Evolutionary conservation across 2,329 filamentous ascomycete species (phyloP).

Genomic region (Podosphaera xanthii): DNA sequence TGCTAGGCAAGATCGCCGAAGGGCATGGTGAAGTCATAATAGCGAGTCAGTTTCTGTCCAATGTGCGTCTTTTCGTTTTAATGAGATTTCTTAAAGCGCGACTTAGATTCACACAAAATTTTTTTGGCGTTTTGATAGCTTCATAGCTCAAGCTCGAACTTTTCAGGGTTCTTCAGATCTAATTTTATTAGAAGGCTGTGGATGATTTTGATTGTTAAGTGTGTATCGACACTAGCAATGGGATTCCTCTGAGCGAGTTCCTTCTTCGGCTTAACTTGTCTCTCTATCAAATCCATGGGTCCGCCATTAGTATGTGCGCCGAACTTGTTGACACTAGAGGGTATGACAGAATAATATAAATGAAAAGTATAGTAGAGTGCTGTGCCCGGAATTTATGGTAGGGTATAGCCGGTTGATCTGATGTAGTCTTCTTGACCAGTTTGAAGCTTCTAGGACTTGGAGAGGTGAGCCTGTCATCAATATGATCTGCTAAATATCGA

Average conservation of each 20-base stretch:
- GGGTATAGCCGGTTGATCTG: background rate
- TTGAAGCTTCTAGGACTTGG: background rate
- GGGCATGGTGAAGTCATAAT: background rate
- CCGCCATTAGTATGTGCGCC: background rate
- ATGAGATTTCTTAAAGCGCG: background rate
- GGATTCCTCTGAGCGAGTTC: background rate
- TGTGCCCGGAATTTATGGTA: background rate
- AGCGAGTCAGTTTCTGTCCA: background rate
- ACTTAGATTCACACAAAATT: background rate
- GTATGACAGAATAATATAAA: too few species aligned
- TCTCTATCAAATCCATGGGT: background rate
- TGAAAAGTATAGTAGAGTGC: background rate
- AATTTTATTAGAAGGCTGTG: background rate
- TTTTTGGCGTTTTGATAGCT: background rate
- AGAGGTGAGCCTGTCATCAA: background rate
- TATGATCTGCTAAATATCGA: background rate
- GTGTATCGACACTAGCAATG: background rate
- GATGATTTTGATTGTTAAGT: background rate
- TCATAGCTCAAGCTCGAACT: background rate
- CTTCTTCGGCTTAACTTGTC: background rate
- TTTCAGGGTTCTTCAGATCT: background rate
- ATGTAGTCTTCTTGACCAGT: background rate
- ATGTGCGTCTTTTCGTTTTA: background rate
- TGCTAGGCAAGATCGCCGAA: background rate
- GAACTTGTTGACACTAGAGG: too few species aligned